Evolutionary conservation across 106 monocot species (phyloP), one percentile per base, ranked within the genome.

Genomic region (Allium sativum): DNA sequence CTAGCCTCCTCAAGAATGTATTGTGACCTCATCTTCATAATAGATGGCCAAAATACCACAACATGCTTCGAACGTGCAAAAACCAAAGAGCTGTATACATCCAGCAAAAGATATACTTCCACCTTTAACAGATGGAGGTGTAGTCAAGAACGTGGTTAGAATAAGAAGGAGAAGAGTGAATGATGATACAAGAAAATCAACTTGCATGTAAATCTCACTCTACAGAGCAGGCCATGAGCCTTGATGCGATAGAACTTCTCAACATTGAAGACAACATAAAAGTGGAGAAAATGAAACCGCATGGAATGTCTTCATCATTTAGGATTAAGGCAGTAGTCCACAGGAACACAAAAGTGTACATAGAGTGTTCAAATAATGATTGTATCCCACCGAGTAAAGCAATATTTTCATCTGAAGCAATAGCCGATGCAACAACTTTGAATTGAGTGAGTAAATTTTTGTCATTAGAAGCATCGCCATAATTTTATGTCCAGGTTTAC

Each of bases 321-420:
- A 89, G 89, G 69, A 89, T 89, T 58, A 94, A 67, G 58, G 93
- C 93, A 69, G 89, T 89, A 55, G 93, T 89, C 89, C 89, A 94
- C 67, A 94, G 61, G 76, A 89, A 94, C 17, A 89, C 93, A 81
- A 94, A 89, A 11, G 89, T 89, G 19, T 89, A 94, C 94, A 89
- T 94, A 22, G 94, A 94, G 1, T 86, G 86, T 71, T 94, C 94
- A 62, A 94, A 89, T 15, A 94, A 69, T 55, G 94, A 94, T 53
- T 94, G 94, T 77, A 94, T 94, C 19, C 89, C 94, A 56, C 94
- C 94, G 52, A 94, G 79, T 52, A 94, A 75, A 61, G 89, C 94
- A 74, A 94, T 94, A 59, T 94, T 94, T 61, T 89, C 94, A 86
- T 94, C 94, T 94, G 76, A 82, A 78, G 94, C 94, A 70, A 94